Evolutionary conservation across 108 stramenopile genomes (phyloP).

Genomic region (Craspedostauros australis): DNA sequence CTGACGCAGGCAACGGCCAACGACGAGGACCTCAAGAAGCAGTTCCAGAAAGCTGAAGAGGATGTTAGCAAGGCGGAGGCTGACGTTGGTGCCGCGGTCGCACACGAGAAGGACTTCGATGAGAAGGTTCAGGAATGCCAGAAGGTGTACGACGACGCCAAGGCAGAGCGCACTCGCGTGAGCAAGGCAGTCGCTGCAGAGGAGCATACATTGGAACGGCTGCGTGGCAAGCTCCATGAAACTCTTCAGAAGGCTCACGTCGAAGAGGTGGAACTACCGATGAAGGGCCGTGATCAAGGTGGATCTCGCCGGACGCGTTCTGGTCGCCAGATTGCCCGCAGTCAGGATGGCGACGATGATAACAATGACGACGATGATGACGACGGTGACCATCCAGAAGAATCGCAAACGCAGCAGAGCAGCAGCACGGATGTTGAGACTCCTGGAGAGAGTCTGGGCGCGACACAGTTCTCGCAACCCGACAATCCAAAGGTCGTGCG

Average conservation of each 20-base stretch:
- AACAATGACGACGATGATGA: conserved; percentile 35
- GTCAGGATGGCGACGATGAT: conserved; percentile 14
- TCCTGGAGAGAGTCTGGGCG: conserved; percentile 45
- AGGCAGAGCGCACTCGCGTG: conserved; percentile 47
- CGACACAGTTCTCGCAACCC: conserved; percentile 72
- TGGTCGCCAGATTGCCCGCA: conserved; percentile 14
- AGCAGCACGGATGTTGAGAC: conserved; percentile 25
- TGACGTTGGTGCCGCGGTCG: conserved; percentile 47
- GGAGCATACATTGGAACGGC: conserved; percentile 61
- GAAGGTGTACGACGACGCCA: conserved; percentile 51
- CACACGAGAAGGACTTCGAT: conserved; percentile 55
- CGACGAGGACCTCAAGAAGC: conserved; percentile 39
- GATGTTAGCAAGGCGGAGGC: conserved; percentile 65
- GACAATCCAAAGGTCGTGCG: conserved; percentile 69
- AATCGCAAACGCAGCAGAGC: conserved; percentile 11
- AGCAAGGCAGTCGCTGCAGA: conserved; percentile 60
- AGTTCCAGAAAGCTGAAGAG: conserved; percentile 34
- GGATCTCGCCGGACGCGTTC: conserved; percentile 19
- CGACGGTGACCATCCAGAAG: conserved; percentile 42
- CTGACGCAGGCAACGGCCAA: conserved; percentile 43
- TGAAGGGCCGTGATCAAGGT: conserved; percentile 24
- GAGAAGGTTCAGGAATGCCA: conserved; percentile 61
- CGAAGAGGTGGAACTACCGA: conserved; percentile 83
- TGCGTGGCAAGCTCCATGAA: conserved; percentile 87
- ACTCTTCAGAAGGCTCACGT: conserved; percentile 84